A percentile compares a stretch with the other conserved stretches of the same genome.
These are phyloP conservation scores for Acacia crassicarpa DNA, from an alignment of 306 rosid species.

Conservation along the genomic window DNA sequence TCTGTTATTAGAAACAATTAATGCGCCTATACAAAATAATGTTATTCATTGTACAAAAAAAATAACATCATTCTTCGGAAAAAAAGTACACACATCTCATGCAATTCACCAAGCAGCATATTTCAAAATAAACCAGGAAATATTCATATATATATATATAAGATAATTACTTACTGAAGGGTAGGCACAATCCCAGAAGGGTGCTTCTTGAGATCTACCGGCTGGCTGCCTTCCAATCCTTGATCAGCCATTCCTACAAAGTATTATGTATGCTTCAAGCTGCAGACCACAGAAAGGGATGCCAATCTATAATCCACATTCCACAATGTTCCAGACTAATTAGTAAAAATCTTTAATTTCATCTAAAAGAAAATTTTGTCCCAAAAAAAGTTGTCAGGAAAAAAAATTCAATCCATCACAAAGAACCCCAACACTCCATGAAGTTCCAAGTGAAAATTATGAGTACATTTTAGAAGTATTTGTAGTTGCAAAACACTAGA, in stretches of 20 bases:
- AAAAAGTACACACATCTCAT: not conserved
- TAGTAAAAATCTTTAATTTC: not conserved
- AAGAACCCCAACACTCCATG: not conserved
- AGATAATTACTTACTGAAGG: constrained; percentile 77
- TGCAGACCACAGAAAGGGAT: not conserved
- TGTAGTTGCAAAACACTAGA: not conserved
- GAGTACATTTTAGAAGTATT: not conserved
- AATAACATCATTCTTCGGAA: not conserved
- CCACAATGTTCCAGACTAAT: constrained; percentile 11
- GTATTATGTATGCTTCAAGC: constrained; percentile 25
- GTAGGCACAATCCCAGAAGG: constrained; percentile 98
- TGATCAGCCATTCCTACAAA: constrained; percentile 72
- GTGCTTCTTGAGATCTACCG: constrained; percentile 76
- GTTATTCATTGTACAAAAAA: not conserved
- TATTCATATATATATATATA: not conserved
- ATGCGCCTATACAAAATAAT: not conserved
- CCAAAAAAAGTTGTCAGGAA: not conserved
- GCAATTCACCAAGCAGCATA: constrained; percentile 5
- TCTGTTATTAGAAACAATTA: not conserved
- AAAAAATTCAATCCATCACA: not conserved
- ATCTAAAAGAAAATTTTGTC: not conserved
- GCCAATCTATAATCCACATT: constrained; percentile 3
- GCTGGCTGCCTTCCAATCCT: constrained; percentile 83
- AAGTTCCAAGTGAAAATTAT: not conserved
- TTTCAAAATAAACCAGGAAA: not conserved